A percentile compares a stretch with the other conserved stretches of the same genome.
These are phyloP conservation scores for Diplocarpon rosae DNA, from an alignment of 2,329 filamentous ascomycete genomes.

Conservation along the genomic window DNA sequence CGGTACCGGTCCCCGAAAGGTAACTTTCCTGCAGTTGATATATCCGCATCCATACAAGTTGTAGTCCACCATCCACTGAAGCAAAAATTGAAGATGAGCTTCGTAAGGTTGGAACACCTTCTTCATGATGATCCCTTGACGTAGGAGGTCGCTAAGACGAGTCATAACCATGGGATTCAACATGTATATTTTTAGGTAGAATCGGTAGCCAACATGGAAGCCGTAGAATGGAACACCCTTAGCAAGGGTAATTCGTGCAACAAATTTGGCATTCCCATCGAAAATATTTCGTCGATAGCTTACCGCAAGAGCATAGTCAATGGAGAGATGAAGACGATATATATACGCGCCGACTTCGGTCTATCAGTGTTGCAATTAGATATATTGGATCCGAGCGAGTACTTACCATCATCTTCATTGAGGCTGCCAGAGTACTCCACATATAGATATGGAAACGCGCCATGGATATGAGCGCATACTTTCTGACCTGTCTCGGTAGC, in stretches of 20 bases:
- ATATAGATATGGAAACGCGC: slow-evolving; percentile 92
- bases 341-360: slow-evolving; percentile 62
- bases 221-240: slow-evolving; percentile 96
- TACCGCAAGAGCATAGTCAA: slow-evolving; percentile 80
- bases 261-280: slow-evolving; percentile 58
- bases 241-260: slow-evolving; percentile 81
- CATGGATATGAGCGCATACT: slow-evolving; percentile 91
- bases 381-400: neutral
- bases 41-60: slow-evolving; percentile 93
- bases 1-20: slow-evolving; percentile 69
- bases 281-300: slow-evolving; percentile 71
- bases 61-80: slow-evolving; percentile 98
- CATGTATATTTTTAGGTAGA: slow-evolving; percentile 91
- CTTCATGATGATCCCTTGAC: slow-evolving; percentile 80
- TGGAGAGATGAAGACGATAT: slow-evolving; percentile 67
- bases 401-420: slow-evolving; percentile 53
- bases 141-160: slow-evolving; percentile 75
- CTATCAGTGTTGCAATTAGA: slow-evolving; percentile 10
- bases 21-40: slow-evolving; percentile 59
- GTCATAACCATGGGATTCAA: slow-evolving; percentile 80
- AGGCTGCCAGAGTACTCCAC: slow-evolving; percentile 70
- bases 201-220: slow-evolving; percentile 82
- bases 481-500: slow-evolving; percentile 91
- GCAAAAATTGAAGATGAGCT: slow-evolving; percentile 80
- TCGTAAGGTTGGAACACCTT: slow-evolving; percentile 83